Base-by-base conservation (phyloP, 139 green algal genomes). In the Coelastrella sp. region DNA sequence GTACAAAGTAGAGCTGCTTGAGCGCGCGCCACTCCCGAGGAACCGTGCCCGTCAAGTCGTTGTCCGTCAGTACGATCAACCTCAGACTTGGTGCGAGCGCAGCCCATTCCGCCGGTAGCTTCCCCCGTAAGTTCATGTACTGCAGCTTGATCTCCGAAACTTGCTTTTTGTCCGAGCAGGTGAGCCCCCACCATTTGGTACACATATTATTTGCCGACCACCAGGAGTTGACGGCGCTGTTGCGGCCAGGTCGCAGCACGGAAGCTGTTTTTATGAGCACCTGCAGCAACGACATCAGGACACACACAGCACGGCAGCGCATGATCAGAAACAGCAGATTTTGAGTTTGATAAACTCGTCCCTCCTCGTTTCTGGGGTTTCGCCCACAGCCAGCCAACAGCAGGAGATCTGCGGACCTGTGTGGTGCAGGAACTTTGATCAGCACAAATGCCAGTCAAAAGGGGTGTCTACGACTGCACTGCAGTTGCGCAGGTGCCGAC, bases 1-100 rank as follows among this genome's bases (percentile, higher is more conserved):
- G 56, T 16, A 85, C 79, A 23, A 85, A 85, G 57, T 85, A 85
- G 16, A 85, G 79, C 79, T 73, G 57, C 58, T 73, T 73, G 17
- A 85, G 57, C 7, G 79, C 57, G 16, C 7, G 56, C 56, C 56
- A 85, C 79, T 85, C 79, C 3, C 58, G 58, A 16, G 79, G 79
- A 10, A 85, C 8, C 5, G 58, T 13, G 3, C 79, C 79, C 17
- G 61, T 85, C 7, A 76, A 17, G 68, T 23, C 22, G 22, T 76
- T 76, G 68, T 76, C 68, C 5, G 68, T 32, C 14, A 76, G 68
- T 4, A 22, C 6, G 17, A 85, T 64, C 56, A 60, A 16, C 5
- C 5, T 4, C 57, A 85, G 61, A 57, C 57, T 71, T 23, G 79
- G 57, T 6, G 19, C 19, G 19, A 85, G 57, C n/a, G 57, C 79